phyloP scores from a whole-genome alignment of 192 early-diverging fungal species.

The Gigaspora rosea region DNA sequence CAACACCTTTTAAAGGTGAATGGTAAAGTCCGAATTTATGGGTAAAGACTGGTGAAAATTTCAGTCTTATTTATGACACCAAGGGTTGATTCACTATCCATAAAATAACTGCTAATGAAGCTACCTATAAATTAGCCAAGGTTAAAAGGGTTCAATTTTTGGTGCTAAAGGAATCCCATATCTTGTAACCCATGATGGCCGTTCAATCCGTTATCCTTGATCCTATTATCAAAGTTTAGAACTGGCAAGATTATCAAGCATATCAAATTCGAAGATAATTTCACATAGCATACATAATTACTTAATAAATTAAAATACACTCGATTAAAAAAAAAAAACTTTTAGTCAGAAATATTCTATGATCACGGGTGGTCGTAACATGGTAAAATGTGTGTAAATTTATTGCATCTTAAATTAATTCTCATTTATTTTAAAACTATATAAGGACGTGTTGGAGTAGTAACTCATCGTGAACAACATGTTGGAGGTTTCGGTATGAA shows the following conservation, averaged over 20 bases:
- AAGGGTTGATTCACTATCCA: conserved; percentile 99
- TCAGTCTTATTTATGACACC: conserved; percentile 71
- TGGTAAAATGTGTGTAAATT: no score
- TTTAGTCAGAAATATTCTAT: conserved; percentile 85
- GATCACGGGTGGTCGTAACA: conserved; percentile 88
- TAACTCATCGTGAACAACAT: no score
- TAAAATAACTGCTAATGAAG: conserved; percentile 32
- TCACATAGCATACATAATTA: background rate
- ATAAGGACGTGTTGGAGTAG: no score
- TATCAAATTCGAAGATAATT: conserved; percentile 88
- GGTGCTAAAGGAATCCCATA: conserved; percentile 95
- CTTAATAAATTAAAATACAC: background rate
- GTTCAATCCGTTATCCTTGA: conserved; percentile 99
- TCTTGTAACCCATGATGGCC: conserved; percentile 98
- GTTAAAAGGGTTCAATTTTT: conserved; percentile 60
- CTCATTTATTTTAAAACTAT: no score
- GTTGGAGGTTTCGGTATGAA: no score
- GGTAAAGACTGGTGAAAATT: conserved; percentile 48
- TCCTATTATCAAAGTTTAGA: conserved; percentile 97
- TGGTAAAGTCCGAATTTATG: conserved; percentile 98
- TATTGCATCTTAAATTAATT: no score
- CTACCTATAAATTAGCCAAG: no score
- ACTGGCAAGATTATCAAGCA: conserved; percentile 88
- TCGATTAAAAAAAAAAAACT: background rate
- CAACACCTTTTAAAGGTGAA: conserved; percentile 99